Evolutionary conservation across 1,139 yeast species (phyloP).

Genomic region (Saccharomyces hybrid): DNA sequence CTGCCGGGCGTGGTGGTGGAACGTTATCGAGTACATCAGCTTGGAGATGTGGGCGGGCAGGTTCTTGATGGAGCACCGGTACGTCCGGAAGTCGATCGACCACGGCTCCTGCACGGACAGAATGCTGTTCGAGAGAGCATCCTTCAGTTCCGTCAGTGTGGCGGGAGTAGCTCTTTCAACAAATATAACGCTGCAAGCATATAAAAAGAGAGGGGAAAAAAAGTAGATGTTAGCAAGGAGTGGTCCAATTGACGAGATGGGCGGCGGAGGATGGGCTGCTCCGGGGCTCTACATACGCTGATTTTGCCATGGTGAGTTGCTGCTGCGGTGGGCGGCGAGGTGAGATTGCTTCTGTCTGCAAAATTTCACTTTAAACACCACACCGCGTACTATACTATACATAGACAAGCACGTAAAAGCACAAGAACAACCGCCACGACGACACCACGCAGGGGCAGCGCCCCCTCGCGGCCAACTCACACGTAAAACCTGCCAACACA

Average conservation of each 20-base stretch:
- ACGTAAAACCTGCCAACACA: neutral
- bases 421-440: neutral
- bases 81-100: conserved; percentile 29
- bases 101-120: conserved; percentile 24
- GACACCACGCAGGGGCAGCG: neutral
- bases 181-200: conserved; percentile 23
- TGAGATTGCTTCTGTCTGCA: neutral
- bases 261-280: neutral
- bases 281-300: neutral
- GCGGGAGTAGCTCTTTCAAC: conserved; percentile 29
- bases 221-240: neutral
- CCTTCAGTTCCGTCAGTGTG: conserved; percentile 28
- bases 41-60: conserved; percentile 16
- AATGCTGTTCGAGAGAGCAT: conserved; percentile 23
- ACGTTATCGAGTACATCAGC: conserved; percentile 24
- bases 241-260: neutral
- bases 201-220: neutral
- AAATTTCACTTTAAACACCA: neutral
- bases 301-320: neutral
- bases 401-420: neutral
- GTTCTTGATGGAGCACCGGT: conserved; percentile 22
- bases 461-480: neutral
- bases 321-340: neutral
- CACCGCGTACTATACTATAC: neutral
- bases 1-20: conserved; percentile 21